Conservation (phyloP, 257 asterid genomes). For the Nicotiana sylvestris region DNA sequence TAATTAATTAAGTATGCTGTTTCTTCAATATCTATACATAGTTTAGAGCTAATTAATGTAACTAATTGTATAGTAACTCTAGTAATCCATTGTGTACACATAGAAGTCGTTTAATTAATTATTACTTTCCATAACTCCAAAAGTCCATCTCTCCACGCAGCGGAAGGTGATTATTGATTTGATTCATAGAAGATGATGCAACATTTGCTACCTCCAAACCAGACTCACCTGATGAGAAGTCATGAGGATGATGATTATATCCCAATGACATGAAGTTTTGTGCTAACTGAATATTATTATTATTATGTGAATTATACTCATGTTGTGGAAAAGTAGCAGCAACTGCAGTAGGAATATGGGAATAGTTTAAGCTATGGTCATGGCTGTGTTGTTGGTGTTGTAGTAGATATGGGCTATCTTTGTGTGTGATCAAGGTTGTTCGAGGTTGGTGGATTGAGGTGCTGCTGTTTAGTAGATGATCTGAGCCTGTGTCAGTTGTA, state of each 20-base stretch:
- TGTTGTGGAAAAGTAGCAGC: neutral
- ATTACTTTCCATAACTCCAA: slow-evolving; percentile 64
- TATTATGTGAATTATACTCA: slow-evolving; percentile 19
- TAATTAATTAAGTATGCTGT: neutral
- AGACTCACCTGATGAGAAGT: slow-evolving; percentile 14
- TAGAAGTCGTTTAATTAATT: neutral
- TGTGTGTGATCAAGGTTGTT: slow-evolving; percentile 21
- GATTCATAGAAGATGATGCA: slow-evolving; percentile 3
- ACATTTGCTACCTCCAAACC: slow-evolving; percentile 27
- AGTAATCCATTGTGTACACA: neutral
- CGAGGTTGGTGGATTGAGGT: slow-evolving; percentile 7
- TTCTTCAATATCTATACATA: neutral
- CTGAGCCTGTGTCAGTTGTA: neutral
- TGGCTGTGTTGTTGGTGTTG: slow-evolving; percentile 16
- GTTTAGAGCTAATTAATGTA: neutral
- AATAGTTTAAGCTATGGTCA: slow-evolving; percentile 25
- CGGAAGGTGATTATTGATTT: slow-evolving; percentile 45
- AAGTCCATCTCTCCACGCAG: slow-evolving; percentile 70
- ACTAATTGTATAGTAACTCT: too few species aligned
- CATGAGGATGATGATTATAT: neutral
- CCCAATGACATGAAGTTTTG: slow-evolving; percentile 31
- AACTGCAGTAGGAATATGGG: slow-evolving; percentile 16
- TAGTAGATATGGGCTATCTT: slow-evolving; percentile 19
- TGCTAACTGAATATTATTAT: slow-evolving; percentile 35
- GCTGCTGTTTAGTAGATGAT: too few species aligned